Percentiles rank a stretch among this genome's conserved stretches.
These are phyloP conservation scores for Ceratocystiopsis brevicomis DNA, from an alignment of 2,329 filamentous ascomycete species.

Conservation along the genomic window DNA sequence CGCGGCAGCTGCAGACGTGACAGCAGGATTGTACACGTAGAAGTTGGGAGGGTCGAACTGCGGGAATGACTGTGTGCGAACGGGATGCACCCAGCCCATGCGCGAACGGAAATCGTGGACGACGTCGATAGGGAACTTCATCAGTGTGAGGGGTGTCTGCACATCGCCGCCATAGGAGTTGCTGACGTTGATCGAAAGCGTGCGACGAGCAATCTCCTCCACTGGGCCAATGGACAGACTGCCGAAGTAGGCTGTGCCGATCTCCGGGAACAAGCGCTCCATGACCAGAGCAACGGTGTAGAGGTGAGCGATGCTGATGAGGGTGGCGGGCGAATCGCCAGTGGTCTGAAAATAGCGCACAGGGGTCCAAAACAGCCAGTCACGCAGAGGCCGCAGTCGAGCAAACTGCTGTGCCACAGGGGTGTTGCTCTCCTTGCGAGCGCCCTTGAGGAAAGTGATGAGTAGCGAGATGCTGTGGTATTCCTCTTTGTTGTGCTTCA, in stretches of 20 bases:
- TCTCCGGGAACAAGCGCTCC: slow-evolving; percentile 80
- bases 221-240: slow-evolving; percentile 63
- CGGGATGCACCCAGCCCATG: slow-evolving; percentile 47
- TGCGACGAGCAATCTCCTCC: slow-evolving; percentile 65
- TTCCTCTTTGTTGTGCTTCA: slow-evolving; percentile 52
- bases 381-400: slow-evolving; percentile 68
- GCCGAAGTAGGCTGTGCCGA: slow-evolving; percentile 76
- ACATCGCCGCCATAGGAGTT: slow-evolving; percentile 36
- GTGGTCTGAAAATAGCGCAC: slow-evolving; percentile 64
- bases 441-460: slow-evolving; percentile 51
- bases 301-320: slow-evolving; percentile 76
- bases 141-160: slow-evolving; percentile 44
- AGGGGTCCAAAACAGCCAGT: slow-evolving; percentile 93
- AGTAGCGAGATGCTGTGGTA: slow-evolving; percentile 49
- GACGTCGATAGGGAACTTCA: slow-evolving; percentile 54
- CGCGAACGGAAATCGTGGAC: slow-evolving; percentile 49
- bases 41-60: slow-evolving; percentile 39
- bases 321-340: slow-evolving; percentile 53
- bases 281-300: slow-evolving; percentile 76
- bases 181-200: slow-evolving; percentile 48
- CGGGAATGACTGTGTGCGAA: slow-evolving; percentile 40
- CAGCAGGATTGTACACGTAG: slow-evolving; percentile 21
- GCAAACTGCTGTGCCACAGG: slow-evolving; percentile 71
- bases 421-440: slow-evolving; percentile 50
- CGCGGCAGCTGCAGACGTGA: slow-evolving; percentile 13